Base-by-base conservation (phyloP, 306 rosid species). In the Malus orientalis region DNA sequence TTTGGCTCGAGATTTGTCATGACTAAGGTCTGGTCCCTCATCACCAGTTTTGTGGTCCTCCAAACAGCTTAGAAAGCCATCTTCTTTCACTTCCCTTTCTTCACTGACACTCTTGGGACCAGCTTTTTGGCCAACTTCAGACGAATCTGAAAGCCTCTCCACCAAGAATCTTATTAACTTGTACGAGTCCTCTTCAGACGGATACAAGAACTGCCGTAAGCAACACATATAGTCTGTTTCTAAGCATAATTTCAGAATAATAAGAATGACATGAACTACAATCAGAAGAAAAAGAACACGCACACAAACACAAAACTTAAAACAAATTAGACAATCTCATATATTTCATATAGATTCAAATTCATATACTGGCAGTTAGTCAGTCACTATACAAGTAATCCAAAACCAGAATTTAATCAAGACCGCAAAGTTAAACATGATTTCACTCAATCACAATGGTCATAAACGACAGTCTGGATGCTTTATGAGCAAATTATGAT, bases 161-260 rank as follows among this genome's bases (percentile, higher is more conserved):
- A 80, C 87, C 86, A 87, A 74, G 77, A 86, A 81, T 71, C 85
- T 80, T 53, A 83, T 81, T 82, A 91, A 78, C 80, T 84, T 86
- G 57, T 81, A 38, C 54, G 80, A 77, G 81, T 83, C 89, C 85
- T 83, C 92, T 85, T 89, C 89, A 74, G 91, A 89, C 73, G 91
- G 91, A 89, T 90, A 74, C 86, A 88, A 82, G 83, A 91, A 86
- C 87, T 84, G 93, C 86, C 74, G 78, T 84, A 90, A 87, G 87
- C 84, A 87, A 86, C 84, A 86, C 73, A 85, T 83, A 81, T 78
- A 86, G 67, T 83, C 74, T 80, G 83, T 85, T 81, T 80, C 81
- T 77, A 72, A 89, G 88, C 78, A 85, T 78, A 78, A 79, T 73
- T 78, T 72, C 87, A 84, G 44, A 84, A 79, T 27, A 78, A 23